These are phyloP conservation scores for Hypoxylon lienhwacheense DNA, from an alignment of 495 filamentous ascomycete genomes.

Conservation along the genomic window DNA sequence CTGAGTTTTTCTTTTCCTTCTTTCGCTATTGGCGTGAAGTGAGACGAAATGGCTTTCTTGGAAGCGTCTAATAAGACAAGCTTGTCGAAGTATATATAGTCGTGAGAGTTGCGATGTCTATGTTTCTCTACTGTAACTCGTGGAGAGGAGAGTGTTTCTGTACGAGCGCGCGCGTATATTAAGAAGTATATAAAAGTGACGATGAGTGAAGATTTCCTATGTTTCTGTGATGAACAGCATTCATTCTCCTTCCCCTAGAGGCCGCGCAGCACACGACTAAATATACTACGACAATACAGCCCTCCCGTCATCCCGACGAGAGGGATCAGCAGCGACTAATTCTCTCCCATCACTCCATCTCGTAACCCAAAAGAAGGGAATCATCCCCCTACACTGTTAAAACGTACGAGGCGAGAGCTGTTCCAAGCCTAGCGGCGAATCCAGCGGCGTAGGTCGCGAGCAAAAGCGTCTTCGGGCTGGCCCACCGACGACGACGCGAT, in stretches of 20 bases:
- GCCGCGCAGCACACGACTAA: constrained; percentile 1
- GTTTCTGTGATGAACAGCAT: not conserved
- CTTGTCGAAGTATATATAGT: constrained; percentile 13
- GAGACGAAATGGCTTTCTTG: not conserved
- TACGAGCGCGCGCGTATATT: not conserved
- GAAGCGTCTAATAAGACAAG: constrained; percentile 27
- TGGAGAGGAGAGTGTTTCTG: not conserved
- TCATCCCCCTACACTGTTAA: constrained; percentile 4
- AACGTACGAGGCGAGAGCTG: constrained; percentile 25
- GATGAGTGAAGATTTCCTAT: constrained; percentile 11
- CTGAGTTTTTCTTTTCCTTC: constrained; percentile 2
- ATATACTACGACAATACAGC: constrained; percentile 18
- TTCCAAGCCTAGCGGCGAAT: constrained; percentile 22
- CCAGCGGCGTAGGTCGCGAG: constrained; percentile 19
- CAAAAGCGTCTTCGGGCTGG: constrained; percentile 11
- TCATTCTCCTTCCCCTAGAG: constrained; percentile 1
- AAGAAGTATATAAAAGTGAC: not conserved
- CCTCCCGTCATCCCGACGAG: not conserved
- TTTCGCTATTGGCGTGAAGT: too few relatives aligned
- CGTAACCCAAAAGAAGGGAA: not conserved
- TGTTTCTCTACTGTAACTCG: constrained; percentile 15
- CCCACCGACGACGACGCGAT: constrained; percentile 14
- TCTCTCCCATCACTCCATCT: constrained; percentile 5
- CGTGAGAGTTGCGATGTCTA: constrained; percentile 29
- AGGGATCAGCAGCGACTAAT: not conserved